Base-by-base conservation (phyloP, 2,329 filamentous ascomycete genomes). In the Cladosporium austrohemisphaericum region DNA sequence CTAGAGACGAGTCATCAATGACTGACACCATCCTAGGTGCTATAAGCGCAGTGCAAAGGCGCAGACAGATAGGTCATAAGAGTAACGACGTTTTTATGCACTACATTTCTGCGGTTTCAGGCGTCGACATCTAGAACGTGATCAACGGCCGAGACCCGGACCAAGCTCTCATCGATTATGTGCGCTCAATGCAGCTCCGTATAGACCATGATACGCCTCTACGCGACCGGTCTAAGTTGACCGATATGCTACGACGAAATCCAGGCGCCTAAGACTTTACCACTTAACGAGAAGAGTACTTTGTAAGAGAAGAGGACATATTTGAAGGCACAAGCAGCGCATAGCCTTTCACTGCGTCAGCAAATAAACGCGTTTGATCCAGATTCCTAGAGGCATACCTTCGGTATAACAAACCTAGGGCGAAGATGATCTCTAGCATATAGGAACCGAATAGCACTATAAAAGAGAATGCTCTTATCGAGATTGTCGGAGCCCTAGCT, bases 71-170 rank as follows among this genome's bases (percentile, higher is more conserved):
- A 19, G 35, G 35, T 5, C 40, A 43, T 20, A 32, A 28, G 25
- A 43, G 18, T 20, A 23, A 43, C n/a, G 40, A 43, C 40, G 28
- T 32, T 22, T 43, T 43, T 18, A 19, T 31, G 18, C 40, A 43
- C 23, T 43, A 43, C n/a, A 28, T 43, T 3, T 43, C 40, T 19
- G 22, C 18, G 4, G 35, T 25, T 14, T 38, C 35, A 20, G 22
- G 35, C 16, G 22, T 38, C 16, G 35, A 38, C 22, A 25, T 38
- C 16, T 18, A 38, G 35, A 38, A 38, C 14, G 22, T 38, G 11
- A 38, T 38, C 18, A 38, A 38, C 35, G 35, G 35, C 18, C 9
- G 35, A 38, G 35, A 20, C 11, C 18, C 18, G 11, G 35, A 38
- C n/a, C 35, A 38, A 38, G 35, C 18, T 10, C 14, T 38, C 7